phyloP scores from a whole-genome alignment of 2,329 filamentous ascomycete genomes.

The Chaetomiaceae sp. region DNA sequence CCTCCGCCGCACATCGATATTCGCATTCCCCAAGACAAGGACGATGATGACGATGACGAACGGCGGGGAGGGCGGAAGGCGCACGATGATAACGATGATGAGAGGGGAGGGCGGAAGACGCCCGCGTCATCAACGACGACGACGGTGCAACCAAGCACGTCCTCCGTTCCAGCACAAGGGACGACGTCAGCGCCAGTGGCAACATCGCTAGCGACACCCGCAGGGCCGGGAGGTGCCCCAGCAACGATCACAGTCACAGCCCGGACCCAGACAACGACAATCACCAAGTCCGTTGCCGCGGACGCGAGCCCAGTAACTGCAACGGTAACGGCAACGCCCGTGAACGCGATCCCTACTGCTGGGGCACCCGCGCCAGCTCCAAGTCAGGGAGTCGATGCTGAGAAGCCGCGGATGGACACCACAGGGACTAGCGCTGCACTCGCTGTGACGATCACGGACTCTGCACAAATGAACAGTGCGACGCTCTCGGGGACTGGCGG shows the following conservation, averaged over 20 bases:
- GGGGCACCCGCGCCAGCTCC: background rate
- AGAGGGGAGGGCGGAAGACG: too few relatives aligned
- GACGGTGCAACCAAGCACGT: background rate
- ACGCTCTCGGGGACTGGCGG: background rate
- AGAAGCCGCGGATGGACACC: background rate
- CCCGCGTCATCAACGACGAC: background rate
- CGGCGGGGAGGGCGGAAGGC: background rate
- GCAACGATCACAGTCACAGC: background rate
- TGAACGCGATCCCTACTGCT: background rate
- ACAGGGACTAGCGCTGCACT: background rate
- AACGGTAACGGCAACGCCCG: slow-evolving; percentile 1
- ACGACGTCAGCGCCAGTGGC: background rate
- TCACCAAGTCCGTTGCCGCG: background rate
- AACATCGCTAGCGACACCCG: background rate
- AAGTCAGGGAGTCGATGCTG: slow-evolving; percentile 1
- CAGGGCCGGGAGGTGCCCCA: background rate
- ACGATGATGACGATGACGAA: background rate
- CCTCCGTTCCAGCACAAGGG: background rate
- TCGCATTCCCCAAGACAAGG: background rate
- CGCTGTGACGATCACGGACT: background rate
- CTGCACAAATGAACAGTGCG: background rate
- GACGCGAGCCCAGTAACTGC: background rate
- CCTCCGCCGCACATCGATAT: background rate
- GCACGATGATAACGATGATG: too few relatives aligned
- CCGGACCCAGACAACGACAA: background rate